Base-by-base conservation (phyloP, 2,329 filamentous ascomycete genomes). In the Bipolaris victoriae region DNA sequence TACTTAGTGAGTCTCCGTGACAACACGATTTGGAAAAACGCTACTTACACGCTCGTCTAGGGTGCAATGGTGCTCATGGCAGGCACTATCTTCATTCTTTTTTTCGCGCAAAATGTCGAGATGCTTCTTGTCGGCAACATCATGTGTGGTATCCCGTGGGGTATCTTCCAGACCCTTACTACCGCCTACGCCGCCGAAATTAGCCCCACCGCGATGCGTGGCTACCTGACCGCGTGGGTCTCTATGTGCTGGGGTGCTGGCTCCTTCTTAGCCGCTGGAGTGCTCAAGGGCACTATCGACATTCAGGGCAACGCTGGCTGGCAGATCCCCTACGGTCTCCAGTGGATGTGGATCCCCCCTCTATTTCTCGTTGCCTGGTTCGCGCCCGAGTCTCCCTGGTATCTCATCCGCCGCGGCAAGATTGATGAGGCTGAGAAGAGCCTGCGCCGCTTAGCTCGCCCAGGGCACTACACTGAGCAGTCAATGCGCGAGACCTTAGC, bases 231-330 rank as follows among this genome's bases (percentile, higher is more conserved):
- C 2, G 88, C 87, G 5, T 90, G 88, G 60, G 84, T 90, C 73
- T 89, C 89, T 76, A 85, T 88, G 66, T 90, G 88, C 79, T 90
- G 88, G 87, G 88, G 86, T 16, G 77, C 90, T 37, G 88, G 88
- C 13, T 88, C 90, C 72, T 80, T 88, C 59, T 86, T 90, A 47
- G 87, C 85, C 26, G 87, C 88, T 53, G 87, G 86, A 11, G 87
- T 90, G 55, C 86, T 90, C 65, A 84, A 84, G 72, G 81, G 83
- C 55, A 87, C 89, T 79, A 76, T 89, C 41, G 78, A 82, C 67
- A 82, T 86, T 37, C 72, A 81, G 10, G 86, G 89, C 64, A 79
- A 89, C 70, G 88, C 84, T 83, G 83, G 84, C 0, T 89, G 87
- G 72, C 81, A 85, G 43, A 87, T 50, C 22, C 48, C 48, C n/a